Evolutionary conservation across 1,139 yeast genomes (phyloP).

Genomic region (Blastobotrys persicus): DNA sequence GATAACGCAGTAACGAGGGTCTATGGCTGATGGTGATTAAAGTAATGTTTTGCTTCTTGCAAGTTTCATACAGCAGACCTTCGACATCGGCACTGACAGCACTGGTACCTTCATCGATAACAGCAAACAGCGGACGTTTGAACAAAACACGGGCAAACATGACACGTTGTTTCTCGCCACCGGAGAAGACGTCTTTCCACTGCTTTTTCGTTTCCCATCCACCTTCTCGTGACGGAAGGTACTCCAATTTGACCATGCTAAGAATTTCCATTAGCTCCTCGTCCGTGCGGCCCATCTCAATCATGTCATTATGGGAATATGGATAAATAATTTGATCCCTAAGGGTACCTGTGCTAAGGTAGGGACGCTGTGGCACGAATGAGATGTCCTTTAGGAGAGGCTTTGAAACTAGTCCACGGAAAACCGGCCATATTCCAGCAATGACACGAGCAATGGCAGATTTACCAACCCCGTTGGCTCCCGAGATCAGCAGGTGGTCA

Average conservation of each 20-base stretch:
- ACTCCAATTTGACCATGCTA: conserved; percentile 75
- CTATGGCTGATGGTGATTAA: conserved; percentile 84
- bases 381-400: conserved; percentile 72
- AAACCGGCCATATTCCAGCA: conserved; percentile 92
- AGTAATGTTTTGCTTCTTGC: conserved; percentile 69
- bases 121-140: conserved; percentile 76
- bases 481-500: conserved; percentile 75
- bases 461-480: conserved; percentile 89
- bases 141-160: conserved; percentile 85
- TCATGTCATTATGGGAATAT: conserved; percentile 71
- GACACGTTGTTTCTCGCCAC: conserved; percentile 92
- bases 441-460: conserved; percentile 80
- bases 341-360: conserved; percentile 72
- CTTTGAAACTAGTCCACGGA: conserved; percentile 74
- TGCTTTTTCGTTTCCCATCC: conserved; percentile 61
- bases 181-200: conserved; percentile 91
- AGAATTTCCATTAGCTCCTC: conserved; percentile 65
- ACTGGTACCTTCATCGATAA: conserved; percentile 89
- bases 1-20: conserved; percentile 81
- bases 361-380: conserved; percentile 80
- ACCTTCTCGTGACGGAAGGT: conserved; percentile 65
- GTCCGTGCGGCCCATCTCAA: conserved; percentile 68
- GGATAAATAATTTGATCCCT: conserved; percentile 91
- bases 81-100: conserved; percentile 93
- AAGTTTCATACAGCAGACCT: conserved; percentile 76